Evolutionary conservation across 2,329 filamentous ascomycete species (phyloP).

Genomic region (Geoglossum cookeanum): DNA sequence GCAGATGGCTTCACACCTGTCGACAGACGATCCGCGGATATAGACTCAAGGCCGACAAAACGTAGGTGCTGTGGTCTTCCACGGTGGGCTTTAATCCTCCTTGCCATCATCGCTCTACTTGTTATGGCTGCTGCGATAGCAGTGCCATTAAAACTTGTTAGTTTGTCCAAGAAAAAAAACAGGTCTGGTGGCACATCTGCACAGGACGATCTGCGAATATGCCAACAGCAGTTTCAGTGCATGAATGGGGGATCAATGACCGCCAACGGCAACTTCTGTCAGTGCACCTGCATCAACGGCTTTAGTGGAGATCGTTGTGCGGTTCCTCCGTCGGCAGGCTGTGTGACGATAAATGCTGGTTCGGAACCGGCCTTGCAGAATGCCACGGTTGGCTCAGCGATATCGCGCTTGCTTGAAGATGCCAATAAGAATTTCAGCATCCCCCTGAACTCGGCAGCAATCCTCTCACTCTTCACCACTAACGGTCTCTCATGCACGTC

Average conservation of each 20-base stretch:
- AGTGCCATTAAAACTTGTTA: conserved; percentile 49
- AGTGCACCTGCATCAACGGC: conserved; percentile 75
- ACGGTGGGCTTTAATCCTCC: conserved; percentile 53
- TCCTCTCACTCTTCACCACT: conserved; percentile 59
- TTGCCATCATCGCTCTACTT: conserved; percentile 45
- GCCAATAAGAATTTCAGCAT: conserved; percentile 54
- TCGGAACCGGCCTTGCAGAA: conserved; percentile 29
- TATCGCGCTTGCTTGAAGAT: conserved; percentile 52
- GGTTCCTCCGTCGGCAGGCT: conserved; percentile 30
- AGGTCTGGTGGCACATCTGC: background rate
- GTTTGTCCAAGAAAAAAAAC: conserved; percentile 26
- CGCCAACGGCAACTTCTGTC: conserved; percentile 47
- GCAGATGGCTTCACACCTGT: conserved; percentile 3
- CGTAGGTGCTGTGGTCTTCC: conserved; percentile 72
- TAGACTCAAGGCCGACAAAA: conserved; percentile 18
- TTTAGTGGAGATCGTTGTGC: conserved; percentile 51
- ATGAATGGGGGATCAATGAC: conserved; percentile 66
- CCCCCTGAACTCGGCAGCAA: conserved; percentile 45
- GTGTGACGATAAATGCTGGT: conserved; percentile 30
- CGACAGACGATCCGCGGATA: background rate
- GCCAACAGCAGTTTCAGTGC: conserved; percentile 44
- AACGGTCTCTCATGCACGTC: conserved; percentile 61
- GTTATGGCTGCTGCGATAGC: conserved; percentile 66
- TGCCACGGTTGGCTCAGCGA: conserved; percentile 62
- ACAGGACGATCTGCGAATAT: conserved; percentile 23